Base-by-base conservation (phyloP, 2,329 filamentous ascomycete genomes). In the Epichloe hybrida region DNA sequence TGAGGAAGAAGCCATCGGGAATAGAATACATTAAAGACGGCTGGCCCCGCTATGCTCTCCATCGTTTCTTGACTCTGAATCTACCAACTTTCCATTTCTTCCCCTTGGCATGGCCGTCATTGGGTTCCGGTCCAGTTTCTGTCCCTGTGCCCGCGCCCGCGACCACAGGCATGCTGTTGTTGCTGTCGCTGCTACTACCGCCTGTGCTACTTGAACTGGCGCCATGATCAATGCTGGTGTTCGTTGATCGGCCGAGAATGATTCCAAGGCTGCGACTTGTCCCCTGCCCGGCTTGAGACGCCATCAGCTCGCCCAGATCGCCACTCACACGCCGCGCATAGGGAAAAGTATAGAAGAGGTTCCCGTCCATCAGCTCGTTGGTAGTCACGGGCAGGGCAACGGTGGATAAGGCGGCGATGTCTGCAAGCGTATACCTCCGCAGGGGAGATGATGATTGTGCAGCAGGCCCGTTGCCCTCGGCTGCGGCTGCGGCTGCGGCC, bases 341-440 rank as follows among this genome's bases (percentile, higher is more conserved):
- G 23, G 56, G 56, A 21, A 61, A 60, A 1, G 62, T 58, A 52
- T 68, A 68, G 35, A 61, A 65, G 34, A 63, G 58, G 9, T 57
- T 58, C 21, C 65, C 64, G 42, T 66, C 62, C 4, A 59, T 55
- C 8, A 68, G 53, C 52, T 68, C 65, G 46, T 43, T 53, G 1
- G 62, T 55, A 20, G 58, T 52, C 2, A 68, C 55, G 8, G 65
- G 65, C 0, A 68, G 54, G 0, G 63, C 54, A 8, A 68, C 57
- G n/a, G 62, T 54, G 42, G 65, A 64, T 1, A 67, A 52, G 20
- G 64, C 51, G 23, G 60, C 60, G 6, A 63, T 58, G 31, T 63
- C 61, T 38, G 64, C 58, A 35, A 68, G 57, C 3, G 63, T 65
- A 45, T 59, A 61, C 23, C 62, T 60, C 12, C 64, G 61, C 37